Evolutionary conservation across 805 yeast species (phyloP).

Genomic region (Ogataea minuta): DNA sequence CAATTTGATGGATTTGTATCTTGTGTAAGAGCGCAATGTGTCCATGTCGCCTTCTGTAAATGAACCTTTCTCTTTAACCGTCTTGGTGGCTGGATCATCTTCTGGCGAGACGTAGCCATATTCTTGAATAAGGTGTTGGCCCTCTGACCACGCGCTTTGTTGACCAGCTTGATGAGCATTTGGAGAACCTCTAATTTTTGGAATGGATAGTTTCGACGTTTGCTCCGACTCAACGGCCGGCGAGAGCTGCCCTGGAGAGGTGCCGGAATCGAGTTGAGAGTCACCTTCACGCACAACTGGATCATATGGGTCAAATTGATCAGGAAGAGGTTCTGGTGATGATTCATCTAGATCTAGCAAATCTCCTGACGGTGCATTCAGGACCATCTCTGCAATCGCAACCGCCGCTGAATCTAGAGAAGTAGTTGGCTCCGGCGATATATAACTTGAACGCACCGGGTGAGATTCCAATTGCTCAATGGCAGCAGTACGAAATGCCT

Average conservation of each 20-base stretch:
- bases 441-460: slow-evolving; percentile 15
- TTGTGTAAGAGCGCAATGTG: slow-evolving; percentile 9
- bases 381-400: background rate
- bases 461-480: background rate
- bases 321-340: background rate
- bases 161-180: background rate
- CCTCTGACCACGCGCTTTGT: slow-evolving; percentile 26
- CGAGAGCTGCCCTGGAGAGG: background rate
- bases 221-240: slow-evolving; percentile 5
- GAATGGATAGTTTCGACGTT: slow-evolving; percentile 13
- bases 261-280: background rate
- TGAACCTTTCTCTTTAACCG: slow-evolving; percentile 5
- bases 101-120: slow-evolving; percentile 25
- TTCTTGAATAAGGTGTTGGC: slow-evolving; percentile 20
- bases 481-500: slow-evolving; percentile 3
- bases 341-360: background rate
- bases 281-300: slow-evolving; percentile 7
- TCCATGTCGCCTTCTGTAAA: slow-evolving; percentile 8
- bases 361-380: background rate
- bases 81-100: background rate
- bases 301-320: slow-evolving; percentile 1
- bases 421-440: slow-evolving; percentile 7
- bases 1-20: slow-evolving; percentile 2
- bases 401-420: background rate
- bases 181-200: slow-evolving; percentile 18